phyloP scores from a whole-genome alignment of 139 green algal genomes.

The Mychonastes homosphaera region DNA sequence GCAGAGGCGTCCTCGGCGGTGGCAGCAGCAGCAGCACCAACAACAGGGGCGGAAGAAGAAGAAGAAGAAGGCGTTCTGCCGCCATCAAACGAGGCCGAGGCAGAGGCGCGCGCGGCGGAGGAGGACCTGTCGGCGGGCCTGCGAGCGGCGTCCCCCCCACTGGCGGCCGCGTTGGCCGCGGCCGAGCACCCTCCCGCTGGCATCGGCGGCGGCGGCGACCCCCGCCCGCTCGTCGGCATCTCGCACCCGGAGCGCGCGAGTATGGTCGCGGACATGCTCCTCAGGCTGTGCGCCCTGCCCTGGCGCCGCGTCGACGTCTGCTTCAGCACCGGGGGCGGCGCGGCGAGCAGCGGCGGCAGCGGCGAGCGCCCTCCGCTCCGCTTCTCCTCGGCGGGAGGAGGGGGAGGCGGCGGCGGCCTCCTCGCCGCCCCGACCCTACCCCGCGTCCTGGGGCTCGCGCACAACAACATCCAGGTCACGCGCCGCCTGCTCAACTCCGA shows the following conservation, averaged over 20 bases:
- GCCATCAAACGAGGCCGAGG: constrained; percentile 3
- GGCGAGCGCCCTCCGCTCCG: background rate
- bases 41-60: constrained; percentile 2
- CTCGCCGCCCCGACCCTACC: background rate
- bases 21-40: background rate
- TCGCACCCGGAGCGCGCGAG: background rate
- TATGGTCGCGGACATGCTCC: constrained; percentile 38
- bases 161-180: background rate
- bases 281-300: constrained; percentile 35
- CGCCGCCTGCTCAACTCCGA: constrained; percentile 56
- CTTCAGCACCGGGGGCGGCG: constrained; percentile 19
- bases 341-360: background rate
- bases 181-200: constrained; percentile 5
- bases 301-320: constrained; percentile 71
- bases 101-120: background rate
- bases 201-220: background rate
- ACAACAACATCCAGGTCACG: constrained; percentile 66
- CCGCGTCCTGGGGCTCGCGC: constrained; percentile 21
- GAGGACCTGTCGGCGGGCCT: background rate
- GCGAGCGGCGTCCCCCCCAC: background rate
- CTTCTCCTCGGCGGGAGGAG: background rate
- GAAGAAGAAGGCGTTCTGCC: constrained; percentile 1
- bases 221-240: background rate
- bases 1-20: background rate
- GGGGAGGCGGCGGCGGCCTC: background rate